A percentile compares a stretch with the other conserved stretches of the same genome.
These are phyloP conservation scores for Candida cerambycidarum DNA, from an alignment of 805 yeast species.

Conservation along the genomic window DNA sequence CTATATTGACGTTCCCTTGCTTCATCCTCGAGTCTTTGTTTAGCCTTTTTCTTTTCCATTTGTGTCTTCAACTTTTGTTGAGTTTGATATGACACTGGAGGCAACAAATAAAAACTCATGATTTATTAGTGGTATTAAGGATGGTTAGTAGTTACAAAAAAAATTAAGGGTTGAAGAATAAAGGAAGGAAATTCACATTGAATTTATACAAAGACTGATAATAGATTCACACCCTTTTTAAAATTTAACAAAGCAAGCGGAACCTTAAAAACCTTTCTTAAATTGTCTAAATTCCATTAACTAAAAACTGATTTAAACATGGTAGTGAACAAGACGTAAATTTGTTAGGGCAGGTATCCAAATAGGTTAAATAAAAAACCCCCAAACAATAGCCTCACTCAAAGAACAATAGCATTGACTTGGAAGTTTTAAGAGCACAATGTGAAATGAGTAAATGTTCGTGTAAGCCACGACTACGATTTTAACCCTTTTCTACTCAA, in stretches of 20 bases:
- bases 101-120: conserved; percentile 42
- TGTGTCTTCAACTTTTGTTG: conserved; percentile 33
- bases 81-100: conserved; percentile 41
- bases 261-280: conserved; percentile 1
- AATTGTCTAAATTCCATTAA: neutral
- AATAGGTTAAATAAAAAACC: conserved; percentile 6
- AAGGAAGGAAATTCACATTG: neutral
- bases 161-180: neutral
- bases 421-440: conserved; percentile 3
- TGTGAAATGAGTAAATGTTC: neutral
- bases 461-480: neutral
- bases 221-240: neutral
- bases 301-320: neutral
- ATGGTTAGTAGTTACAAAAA: too few species aligned
- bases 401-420: conserved; percentile 1
- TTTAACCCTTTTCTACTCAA: neutral
- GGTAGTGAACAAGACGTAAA: neutral
- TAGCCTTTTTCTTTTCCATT: conserved; percentile 11
- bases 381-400: neutral
- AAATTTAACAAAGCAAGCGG: neutral
- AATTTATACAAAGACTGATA: conserved; percentile 1
- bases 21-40: neutral
- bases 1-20: conserved; percentile 6
- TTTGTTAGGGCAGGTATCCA: neutral
- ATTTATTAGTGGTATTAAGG: neutral